These are phyloP conservation scores for Rhizopogon vesiculosus DNA, from an alignment of 768 basidiomycete species.

Conservation along the genomic window DNA sequence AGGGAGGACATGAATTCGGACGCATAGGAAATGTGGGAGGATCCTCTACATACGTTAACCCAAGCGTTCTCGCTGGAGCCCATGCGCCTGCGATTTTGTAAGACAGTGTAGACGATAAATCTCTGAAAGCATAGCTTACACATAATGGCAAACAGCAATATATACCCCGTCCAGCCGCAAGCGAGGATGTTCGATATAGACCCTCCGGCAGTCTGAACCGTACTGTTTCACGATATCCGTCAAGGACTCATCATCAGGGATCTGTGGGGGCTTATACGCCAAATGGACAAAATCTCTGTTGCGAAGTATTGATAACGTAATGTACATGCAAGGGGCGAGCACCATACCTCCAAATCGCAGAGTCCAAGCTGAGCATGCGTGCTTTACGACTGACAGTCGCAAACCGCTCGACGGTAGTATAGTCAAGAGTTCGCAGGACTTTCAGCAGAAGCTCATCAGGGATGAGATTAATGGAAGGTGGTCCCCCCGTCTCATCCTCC, in stretches of 20 bases:
- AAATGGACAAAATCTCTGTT: conserved; percentile 56
- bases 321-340: background rate
- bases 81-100: conserved; percentile 43
- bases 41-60: conserved; percentile 62
- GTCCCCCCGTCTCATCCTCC: conserved; percentile 56
- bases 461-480: conserved; percentile 47
- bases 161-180: conserved; percentile 86
- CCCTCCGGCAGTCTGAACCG: conserved; percentile 62
- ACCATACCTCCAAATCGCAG: conserved; percentile 70
- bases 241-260: conserved; percentile 48
- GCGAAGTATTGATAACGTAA: conserved; percentile 3
- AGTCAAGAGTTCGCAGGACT: conserved; percentile 64
- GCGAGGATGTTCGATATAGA: conserved; percentile 82
- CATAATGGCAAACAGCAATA: conserved; percentile 87
- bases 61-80: conserved; percentile 83
- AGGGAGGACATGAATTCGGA: conserved; percentile 4
- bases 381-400: conserved; percentile 70
- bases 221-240: conserved; percentile 47
- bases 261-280: conserved; percentile 75
- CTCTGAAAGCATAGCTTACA: conserved; percentile 41
- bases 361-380: conserved; percentile 65
- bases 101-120: conserved; percentile 4
- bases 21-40: background rate
- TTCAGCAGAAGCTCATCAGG: conserved; percentile 75
- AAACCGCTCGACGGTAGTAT: conserved; percentile 71